phyloP scores from a whole-genome alignment of 176 grass and related monocot species.

The Aegilops tauschii region DNA sequence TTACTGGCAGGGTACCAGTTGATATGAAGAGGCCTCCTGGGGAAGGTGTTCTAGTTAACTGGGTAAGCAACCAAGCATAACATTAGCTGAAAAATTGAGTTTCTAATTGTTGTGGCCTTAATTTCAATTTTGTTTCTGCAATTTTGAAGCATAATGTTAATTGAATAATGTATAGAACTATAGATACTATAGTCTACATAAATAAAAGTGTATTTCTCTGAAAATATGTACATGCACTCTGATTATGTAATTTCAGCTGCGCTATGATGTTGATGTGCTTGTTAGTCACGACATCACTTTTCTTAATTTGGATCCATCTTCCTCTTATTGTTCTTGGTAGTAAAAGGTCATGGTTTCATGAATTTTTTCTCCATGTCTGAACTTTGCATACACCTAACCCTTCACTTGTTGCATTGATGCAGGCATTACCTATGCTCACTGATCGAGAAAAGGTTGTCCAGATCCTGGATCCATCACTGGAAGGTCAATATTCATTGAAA shows the following conservation, averaged over 20 bases:
- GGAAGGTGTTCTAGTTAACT: constrained; percentile 87
- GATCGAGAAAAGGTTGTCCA: constrained; percentile 84
- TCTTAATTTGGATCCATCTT: constrained; percentile 26
- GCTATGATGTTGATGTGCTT: constrained; percentile 2
- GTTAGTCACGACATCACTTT: not conserved
- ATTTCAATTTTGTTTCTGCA: constrained; percentile 16
- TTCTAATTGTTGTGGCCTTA: constrained; percentile 14
- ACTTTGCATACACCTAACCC: constrained; percentile 19
- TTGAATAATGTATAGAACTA: not conserved
- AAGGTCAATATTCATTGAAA: constrained; percentile 96
- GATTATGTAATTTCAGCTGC: not conserved
- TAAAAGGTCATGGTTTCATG: not conserved
- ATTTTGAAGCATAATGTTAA: constrained; percentile 13
- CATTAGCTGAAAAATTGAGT: not conserved
- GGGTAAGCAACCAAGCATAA: constrained; percentile 71
- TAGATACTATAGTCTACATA: not conserved
- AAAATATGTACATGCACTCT: not conserved
- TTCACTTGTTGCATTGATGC: constrained; percentile 29
- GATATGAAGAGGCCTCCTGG: constrained; percentile 88
- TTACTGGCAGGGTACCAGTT: constrained; percentile 92
- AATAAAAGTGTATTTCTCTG: not conserved
- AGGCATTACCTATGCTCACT: constrained; percentile 87
- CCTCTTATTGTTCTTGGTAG: constrained; percentile 3
- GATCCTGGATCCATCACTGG: constrained; percentile 91
- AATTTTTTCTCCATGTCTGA: constrained; percentile 11